Evolutionary conservation across 2,329 filamentous ascomycete genomes (phyloP), one percentile per base, ranked within the genome.

Genomic region (Phyllosticta citriasiana): DNA sequence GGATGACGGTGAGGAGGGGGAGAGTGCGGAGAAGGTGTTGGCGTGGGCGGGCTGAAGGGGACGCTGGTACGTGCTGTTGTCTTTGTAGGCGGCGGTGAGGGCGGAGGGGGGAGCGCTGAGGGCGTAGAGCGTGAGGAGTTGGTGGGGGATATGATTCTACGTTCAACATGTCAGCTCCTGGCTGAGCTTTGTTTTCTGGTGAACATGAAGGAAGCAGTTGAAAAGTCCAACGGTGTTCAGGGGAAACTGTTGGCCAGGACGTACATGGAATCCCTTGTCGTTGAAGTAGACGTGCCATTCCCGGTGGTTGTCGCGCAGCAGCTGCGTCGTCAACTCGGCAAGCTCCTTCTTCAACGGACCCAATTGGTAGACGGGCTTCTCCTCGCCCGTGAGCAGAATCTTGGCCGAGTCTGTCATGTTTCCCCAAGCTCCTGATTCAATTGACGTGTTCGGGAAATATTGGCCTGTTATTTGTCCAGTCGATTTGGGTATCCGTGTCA

Each of bases 221-320:
- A 22, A n/a, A 33, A 24, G 7, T 12, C 16, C 6, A 40, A 40
- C 4, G 10, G 35, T 9, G 12, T 57, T 57, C 9, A 40, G 4
- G 4, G 10, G 16, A 14, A 12, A 40, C 4, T 16, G 35, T 22
- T 25, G 19, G 30, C 12, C 7, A n/a, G 16, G 12, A 59, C 65
- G 53, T 67, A 73, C 89, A 69, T 97, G 92, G 64, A 88, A 95
- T 0, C 88, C 87, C 1, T 73, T 69, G 0, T 80, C 63, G 64
- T 94, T 95, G 79, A 91, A 96, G 75, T 87, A 95, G 62, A 91
- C 87, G 69, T 96, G 88, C 67, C 91, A 81, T 77, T 75, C 85
- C 27, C 82, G 82, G 65, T 94, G 81, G 68, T 96, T 91, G 62
- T 85, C 77, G 70, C 96, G 89, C 19, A 97, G 76, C 3, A 96